Evolutionary conservation across 257 asterid species (phyloP).

Genomic region (Nicotiana noctiflora): DNA sequence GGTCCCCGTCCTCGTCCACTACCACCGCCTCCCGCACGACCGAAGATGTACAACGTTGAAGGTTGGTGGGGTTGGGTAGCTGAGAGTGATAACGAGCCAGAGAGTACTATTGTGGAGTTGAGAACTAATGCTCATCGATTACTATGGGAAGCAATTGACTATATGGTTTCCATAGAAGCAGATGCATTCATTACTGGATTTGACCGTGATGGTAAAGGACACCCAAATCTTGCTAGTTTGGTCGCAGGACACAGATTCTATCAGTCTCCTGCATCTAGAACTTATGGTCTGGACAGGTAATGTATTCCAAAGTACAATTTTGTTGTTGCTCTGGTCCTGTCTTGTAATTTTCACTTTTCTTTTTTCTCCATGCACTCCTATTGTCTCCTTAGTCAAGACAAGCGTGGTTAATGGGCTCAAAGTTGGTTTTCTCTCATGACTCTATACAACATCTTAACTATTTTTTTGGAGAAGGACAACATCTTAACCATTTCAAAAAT

Average conservation of each 20-base stretch:
- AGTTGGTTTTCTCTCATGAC: neutral
- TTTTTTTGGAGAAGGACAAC: neutral
- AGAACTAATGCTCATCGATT: constrained; percentile 87
- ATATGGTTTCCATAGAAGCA: constrained; percentile 70
- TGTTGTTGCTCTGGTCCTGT: neutral
- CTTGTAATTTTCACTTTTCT: neutral
- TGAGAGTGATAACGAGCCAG: constrained; percentile 94
- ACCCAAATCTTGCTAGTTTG: constrained; percentile 83
- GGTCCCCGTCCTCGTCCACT: constrained; percentile 92
- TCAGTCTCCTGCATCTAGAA: constrained; percentile 60
- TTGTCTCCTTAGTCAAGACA: neutral
- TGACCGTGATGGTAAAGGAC: constrained; percentile 89
- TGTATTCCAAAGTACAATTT: neutral
- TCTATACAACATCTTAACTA: neutral
- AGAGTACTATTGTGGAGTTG: constrained; percentile 84
- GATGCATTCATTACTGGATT: constrained; percentile 86
- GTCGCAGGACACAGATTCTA: constrained; percentile 88
- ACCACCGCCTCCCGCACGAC: constrained; percentile 90
- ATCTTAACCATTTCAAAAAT: neutral
- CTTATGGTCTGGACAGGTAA: constrained; percentile 75
- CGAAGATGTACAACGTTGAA: constrained; percentile 76
- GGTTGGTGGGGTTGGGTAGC: constrained; percentile 99
- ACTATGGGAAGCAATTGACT: constrained; percentile 94
- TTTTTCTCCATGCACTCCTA: neutral
- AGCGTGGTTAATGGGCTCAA: neutral